Evolutionary conservation across 108 stramenopile species (phyloP), one percentile per base, ranked within the genome.

Genomic region (Mayamaea pseudoterrestris): DNA sequence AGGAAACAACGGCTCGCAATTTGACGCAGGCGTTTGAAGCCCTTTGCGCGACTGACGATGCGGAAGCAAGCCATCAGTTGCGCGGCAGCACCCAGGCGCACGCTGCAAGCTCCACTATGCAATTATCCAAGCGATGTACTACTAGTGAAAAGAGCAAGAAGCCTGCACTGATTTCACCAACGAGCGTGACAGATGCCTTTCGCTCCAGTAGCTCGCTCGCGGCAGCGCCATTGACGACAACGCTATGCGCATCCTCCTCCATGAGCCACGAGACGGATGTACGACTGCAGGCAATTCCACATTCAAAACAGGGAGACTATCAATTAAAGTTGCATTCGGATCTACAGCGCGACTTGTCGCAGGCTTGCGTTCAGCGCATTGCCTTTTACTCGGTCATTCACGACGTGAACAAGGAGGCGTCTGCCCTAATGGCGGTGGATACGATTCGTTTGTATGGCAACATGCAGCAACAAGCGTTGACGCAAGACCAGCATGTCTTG

Each of bases 331-430:
- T 90, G 13, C 68, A 78, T 41, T 46, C 50, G 6, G 50, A 63
- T 23, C 59, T 90, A 1, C 39, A 63, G 25, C 68, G 76, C 29
- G 76, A 80, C 0, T 42, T 90, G 50, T 65, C 76, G 11, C 66
- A 76, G 44, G 71, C 68, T 20, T 53, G 80, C 14, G 62, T 90
- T 3, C 57, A 80, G 41, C 73, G 89, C 7, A 74, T 83, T 4
- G 81, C 78, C 13, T 73, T 90, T 34, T 86, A 90, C 61, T 52
- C 63, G 27, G 53, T 90, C 41, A 76, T 90, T 40, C 78, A 85
- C 43, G 83, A 83, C 35, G 81, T 90, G 41, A 90, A 90, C 57
- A 85, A 78, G 50, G 89, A 90, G 59, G 82, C 83, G 3, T 44
- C 65, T 2, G 58, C 73, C 22, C 66, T 74, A 65, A 57, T 58